Conservation (phyloP, 768 basidiomycete species). For the Stropharia rugosoannulata region DNA sequence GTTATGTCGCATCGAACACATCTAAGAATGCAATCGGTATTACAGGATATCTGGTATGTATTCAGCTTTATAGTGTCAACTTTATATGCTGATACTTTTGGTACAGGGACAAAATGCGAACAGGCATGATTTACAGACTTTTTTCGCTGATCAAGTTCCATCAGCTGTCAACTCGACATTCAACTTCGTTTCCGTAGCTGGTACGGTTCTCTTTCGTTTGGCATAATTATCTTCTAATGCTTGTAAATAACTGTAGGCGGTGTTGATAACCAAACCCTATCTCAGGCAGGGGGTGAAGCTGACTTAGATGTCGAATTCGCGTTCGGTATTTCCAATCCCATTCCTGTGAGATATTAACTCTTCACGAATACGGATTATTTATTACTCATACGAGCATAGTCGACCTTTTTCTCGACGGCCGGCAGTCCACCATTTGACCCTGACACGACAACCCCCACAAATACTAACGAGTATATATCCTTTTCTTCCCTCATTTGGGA, state of each 20-base stretch:
- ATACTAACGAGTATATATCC: slow-evolving; percentile 33
- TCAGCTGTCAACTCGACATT: slow-evolving; percentile 48
- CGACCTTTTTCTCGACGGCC: slow-evolving; percentile 56
- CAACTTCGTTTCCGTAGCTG: slow-evolving; percentile 54
- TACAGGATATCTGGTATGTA: slow-evolving; percentile 45
- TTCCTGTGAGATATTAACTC: slow-evolving; percentile 37
- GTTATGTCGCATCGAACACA: slow-evolving; percentile 38
- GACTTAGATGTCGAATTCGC: slow-evolving; percentile 68
- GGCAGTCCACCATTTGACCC: slow-evolving; percentile 57
- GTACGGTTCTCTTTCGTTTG: slow-evolving; percentile 25
- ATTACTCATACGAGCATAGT: slow-evolving; percentile 20
- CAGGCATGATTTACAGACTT: slow-evolving; percentile 45
- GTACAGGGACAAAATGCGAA: slow-evolving; percentile 46
- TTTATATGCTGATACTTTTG: slow-evolving; percentile 23
- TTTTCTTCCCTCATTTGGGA: not conserved
- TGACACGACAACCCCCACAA: slow-evolving; percentile 32
- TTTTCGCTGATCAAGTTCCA: slow-evolving; percentile 45
- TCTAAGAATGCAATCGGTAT: slow-evolving; percentile 51
- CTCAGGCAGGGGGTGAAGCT: slow-evolving; percentile 62
- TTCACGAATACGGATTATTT: not conserved
- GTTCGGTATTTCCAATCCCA: slow-evolving; percentile 53
- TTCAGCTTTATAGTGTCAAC: slow-evolving; percentile 22
- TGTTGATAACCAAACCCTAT: slow-evolving; percentile 54
- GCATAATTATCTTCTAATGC: not conserved
- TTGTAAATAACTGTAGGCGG: slow-evolving; percentile 42